A percentile compares a stretch with the other conserved stretches of the same genome.
These are phyloP conservation scores for Stipa capillata DNA, from an alignment of 176 grass and related monocot species.

Conservation along the genomic window DNA sequence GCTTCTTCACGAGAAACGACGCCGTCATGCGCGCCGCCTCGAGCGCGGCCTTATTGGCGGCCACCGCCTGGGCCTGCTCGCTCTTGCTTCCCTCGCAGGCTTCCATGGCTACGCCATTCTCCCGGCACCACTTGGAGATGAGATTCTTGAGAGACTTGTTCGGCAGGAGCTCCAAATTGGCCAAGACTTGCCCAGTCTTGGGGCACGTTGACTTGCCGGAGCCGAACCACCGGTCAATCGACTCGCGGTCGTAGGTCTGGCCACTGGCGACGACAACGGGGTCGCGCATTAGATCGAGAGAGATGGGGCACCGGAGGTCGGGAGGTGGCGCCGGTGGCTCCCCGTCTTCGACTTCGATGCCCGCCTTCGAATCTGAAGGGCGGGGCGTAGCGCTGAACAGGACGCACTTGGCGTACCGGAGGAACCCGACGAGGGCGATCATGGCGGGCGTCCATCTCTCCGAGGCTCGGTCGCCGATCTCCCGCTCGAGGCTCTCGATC, in stretches of 20 bases:
- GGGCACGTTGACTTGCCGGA: constrained; percentile 83
- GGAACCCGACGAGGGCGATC: constrained; percentile 74
- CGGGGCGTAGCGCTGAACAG: constrained; percentile 66
- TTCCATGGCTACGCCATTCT: constrained; percentile 61
- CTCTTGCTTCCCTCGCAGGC: constrained; percentile 32
- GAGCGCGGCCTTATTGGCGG: constrained; percentile 72
- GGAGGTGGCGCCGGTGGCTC: constrained; percentile 42
- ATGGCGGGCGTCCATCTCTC: constrained; percentile 65
- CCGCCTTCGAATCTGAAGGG: constrained; percentile 33
- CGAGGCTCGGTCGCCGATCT: constrained; percentile 67
- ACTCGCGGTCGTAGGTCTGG: constrained; percentile 89
- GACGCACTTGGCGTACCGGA: constrained; percentile 90
- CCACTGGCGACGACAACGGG: constrained; percentile 77
- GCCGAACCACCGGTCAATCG: constrained; percentile 67
- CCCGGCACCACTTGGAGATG: constrained; percentile 80
- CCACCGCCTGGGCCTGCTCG: constrained; percentile 23
- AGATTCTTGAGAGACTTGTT: constrained; percentile 89
- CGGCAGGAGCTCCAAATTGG: constrained; percentile 53
- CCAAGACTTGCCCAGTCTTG: constrained; percentile 69
- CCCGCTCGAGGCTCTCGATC: constrained; percentile 78
- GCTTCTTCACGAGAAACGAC: constrained; percentile 71
- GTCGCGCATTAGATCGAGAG: constrained; percentile 84
- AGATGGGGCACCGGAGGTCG: constrained; percentile 95
- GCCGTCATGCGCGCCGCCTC: constrained; percentile 93
- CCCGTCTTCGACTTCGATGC: constrained; percentile 20